Conservation (phyloP, 1,284 basidiomycete genomes). For the Paramarasmius palmivorus region DNA sequence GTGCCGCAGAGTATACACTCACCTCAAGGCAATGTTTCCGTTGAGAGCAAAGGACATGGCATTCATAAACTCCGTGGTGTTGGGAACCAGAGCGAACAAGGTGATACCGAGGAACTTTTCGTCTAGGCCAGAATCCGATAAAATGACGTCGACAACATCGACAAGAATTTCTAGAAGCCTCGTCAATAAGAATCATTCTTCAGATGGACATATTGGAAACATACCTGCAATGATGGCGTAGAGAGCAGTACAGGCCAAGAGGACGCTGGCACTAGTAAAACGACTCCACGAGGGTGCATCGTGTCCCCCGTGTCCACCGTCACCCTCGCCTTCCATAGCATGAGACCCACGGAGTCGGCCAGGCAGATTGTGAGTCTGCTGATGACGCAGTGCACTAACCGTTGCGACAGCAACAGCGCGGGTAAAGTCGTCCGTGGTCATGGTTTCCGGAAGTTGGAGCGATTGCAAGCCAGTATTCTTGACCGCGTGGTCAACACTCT, state of each 20-base stretch:
- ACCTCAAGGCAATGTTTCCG: constrained; percentile 97
- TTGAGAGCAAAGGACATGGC: constrained; percentile 99
- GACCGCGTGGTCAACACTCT: constrained; percentile 75
- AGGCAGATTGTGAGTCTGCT: constrained; percentile 56
- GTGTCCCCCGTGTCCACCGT: constrained; percentile 77
- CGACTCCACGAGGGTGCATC: constrained; percentile 97
- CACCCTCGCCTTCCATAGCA: constrained; percentile 33
- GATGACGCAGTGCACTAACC: constrained; percentile 80
- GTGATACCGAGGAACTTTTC: constrained; percentile 98
- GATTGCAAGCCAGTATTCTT: constrained; percentile 60
- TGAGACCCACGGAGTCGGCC: constrained; percentile 35
- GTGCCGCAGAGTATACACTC: constrained; percentile 21
- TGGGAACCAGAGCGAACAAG: constrained; percentile 95
- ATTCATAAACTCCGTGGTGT: constrained; percentile 99
- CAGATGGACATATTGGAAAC: constrained; percentile 26
- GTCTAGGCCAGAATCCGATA: constrained; percentile 92
- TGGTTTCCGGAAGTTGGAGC: constrained; percentile 60
- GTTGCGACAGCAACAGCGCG: constrained; percentile 90
- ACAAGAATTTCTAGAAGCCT: constrained; percentile 78
- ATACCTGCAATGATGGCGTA: constrained; percentile 95
- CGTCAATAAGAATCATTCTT: constrained; percentile 9
- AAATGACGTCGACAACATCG: constrained; percentile 93
- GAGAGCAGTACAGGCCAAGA: constrained; percentile 87
- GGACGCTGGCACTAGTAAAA: constrained; percentile 80
- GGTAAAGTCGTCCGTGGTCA: constrained; percentile 87